Evolutionary conservation across 75 land plant species (phyloP), one percentile per base, ranked within the genome.

Genomic region (Adiantum capillusveneris): DNA sequence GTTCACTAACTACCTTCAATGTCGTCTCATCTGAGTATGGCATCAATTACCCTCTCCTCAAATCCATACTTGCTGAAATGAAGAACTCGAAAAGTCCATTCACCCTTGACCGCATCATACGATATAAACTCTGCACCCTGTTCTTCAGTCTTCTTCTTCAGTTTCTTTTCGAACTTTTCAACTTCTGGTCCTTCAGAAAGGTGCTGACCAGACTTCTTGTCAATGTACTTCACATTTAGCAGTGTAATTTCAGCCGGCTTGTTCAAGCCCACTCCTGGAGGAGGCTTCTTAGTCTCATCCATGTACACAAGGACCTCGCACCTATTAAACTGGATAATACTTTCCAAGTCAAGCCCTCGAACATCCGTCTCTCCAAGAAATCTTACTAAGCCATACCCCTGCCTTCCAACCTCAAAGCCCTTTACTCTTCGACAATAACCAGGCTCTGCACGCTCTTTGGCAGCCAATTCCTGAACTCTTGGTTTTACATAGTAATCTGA

Each of bases 331-430:
- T 90, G 98, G 22, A 94, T 73, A 31, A 94, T 69, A 1, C 84
- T 76, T 68, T 94, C 98, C 11, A 94, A 71, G 65, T 94, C 98
- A 31, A 94, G 85, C 37, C 88, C 58, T 31, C 96, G 63, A 24
- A 94, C 96, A 74, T 94, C 98, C 49, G 96, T 93, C 67, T 94
- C 98, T 19, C 98, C 98, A 11, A 81, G 34, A 51, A 94, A 86
- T 58, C 78, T 89, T 22, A 90, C 75, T 65, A 65, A 80, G 1
- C 98, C 98, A 73, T 84, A 86, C 0, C 84, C 89, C 62, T 72
- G 77, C 22, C 91, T 56, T 6, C 98, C 96, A 62, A 89, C 83
- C 39, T 86, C 83, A 73, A 90, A 89, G 39, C 83, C 81, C 58
- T 67, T 73, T 21, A 89, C 96, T 53, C 63, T 78, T 12, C 83